phyloP scores from a whole-genome alignment of 2,329 filamentous ascomycete species.

The Ascocoryne sarcoides region DNA sequence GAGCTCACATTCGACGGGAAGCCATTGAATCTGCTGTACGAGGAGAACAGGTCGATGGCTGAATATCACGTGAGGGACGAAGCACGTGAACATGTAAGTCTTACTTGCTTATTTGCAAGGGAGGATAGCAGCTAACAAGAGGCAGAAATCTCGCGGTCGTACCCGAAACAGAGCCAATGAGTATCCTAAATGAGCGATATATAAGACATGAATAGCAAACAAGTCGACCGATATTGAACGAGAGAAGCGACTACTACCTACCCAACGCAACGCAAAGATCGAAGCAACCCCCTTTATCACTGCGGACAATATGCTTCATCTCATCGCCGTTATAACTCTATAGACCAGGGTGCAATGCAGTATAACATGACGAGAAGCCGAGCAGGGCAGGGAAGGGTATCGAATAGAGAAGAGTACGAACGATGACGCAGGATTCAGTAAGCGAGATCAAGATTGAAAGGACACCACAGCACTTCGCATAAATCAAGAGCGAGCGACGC shows the following conservation, averaged over 20 bases:
- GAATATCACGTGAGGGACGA: neutral
- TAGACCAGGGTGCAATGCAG: too few relatives aligned
- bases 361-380: too few relatives aligned
- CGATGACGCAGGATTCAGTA: too few relatives aligned
- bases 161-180: neutral
- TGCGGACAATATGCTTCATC: too few relatives aligned
- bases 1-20: constrained; percentile 27
- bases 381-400: too few relatives aligned
- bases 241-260: neutral
- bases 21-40: constrained; percentile 24
- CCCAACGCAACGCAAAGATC: too few relatives aligned
- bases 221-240: neutral
- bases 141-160: neutral
- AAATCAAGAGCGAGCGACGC: too few relatives aligned
- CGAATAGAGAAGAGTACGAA: too few relatives aligned
- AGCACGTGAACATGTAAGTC: neutral
- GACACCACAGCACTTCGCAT: too few relatives aligned
- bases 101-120: neutral
- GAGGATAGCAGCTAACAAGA: neutral
- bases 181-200: neutral
- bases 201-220: neutral
- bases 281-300: too few relatives aligned
- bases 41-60: constrained; percentile 18
- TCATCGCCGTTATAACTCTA: too few relatives aligned
- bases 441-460: too few relatives aligned